These are phyloP conservation scores for Penicillium argentinense DNA, from an alignment of 495 filamentous ascomycete species.

Conservation along the genomic window DNA sequence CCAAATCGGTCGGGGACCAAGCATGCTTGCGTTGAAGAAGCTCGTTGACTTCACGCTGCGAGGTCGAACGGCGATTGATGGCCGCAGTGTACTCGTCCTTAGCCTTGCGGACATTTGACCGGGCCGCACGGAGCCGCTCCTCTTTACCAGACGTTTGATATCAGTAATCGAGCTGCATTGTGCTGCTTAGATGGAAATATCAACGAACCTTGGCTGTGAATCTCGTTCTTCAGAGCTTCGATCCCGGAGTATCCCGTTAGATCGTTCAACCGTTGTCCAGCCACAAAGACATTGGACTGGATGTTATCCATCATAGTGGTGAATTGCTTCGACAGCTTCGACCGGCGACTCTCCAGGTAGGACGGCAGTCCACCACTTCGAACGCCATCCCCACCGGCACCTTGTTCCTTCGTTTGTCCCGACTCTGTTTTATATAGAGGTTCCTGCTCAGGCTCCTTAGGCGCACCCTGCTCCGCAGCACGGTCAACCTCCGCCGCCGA, in stretches of 20 bases:
- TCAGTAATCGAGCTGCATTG: neutral
- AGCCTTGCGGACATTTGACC: constrained; percentile 63
- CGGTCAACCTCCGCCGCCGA: constrained; percentile 12
- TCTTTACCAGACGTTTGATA: constrained; percentile 45
- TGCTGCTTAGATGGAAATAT: neutral
- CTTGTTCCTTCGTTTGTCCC: constrained; percentile 7
- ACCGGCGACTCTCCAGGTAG: constrained; percentile 68
- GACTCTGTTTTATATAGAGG: constrained; percentile 9
- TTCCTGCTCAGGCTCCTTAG: constrained; percentile 7
- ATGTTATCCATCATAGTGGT: constrained; percentile 81
- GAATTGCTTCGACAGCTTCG: constrained; percentile 70
- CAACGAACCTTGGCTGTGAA: constrained; percentile 66
- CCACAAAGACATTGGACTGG: constrained; percentile 78
- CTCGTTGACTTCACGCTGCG: constrained; percentile 93
- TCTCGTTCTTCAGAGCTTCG: constrained; percentile 76
- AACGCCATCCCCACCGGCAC: neutral
- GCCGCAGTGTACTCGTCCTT: constrained; percentile 75
- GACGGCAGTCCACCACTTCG: constrained; percentile 64
- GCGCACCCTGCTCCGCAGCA: constrained; percentile 1
- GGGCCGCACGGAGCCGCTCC: constrained; percentile 58
- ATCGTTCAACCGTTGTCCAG: constrained; percentile 85
- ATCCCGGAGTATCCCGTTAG: constrained; percentile 94
- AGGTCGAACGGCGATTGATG: constrained; percentile 73
- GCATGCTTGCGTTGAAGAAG: constrained; percentile 91
- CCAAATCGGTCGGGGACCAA: constrained; percentile 84